Conservation (phyloP, 345 rosid species). For the Eucalyptus sideroxylon region DNA sequence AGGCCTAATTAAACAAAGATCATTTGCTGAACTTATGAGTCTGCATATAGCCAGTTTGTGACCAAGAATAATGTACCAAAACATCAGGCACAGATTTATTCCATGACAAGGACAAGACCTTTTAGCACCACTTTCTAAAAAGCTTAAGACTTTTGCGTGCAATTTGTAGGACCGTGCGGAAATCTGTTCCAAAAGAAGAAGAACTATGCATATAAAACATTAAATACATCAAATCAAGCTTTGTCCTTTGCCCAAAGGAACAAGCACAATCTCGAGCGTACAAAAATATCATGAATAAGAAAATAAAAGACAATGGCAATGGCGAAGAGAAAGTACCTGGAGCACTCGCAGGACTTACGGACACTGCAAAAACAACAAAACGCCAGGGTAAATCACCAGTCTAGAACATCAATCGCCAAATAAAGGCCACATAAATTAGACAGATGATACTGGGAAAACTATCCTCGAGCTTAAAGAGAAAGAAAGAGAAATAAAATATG, state of each 20-base stretch:
- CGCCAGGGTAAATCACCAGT: not conserved
- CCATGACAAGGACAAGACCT: not conserved
- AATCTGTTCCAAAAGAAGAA: not conserved
- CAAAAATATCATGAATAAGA: not conserved
- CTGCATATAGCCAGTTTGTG: not conserved
- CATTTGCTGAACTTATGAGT: not conserved
- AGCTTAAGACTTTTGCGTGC: not conserved
- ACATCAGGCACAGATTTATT: not conserved
- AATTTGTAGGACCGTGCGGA: not conserved
- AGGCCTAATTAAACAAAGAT: not conserved
- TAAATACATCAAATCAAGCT: not conserved
- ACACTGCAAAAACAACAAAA: conserved; percentile 21
- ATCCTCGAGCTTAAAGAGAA: not conserved
- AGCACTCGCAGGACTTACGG: conserved; percentile 25
- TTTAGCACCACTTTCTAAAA: not conserved
- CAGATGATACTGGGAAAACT: not conserved
- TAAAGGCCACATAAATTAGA: not conserved
- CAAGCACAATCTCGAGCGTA: not conserved
- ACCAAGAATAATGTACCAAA: not conserved
- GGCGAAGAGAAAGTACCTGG: conserved; percentile 10
- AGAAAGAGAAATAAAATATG: not conserved
- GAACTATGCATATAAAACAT: not conserved
- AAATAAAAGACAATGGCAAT: not conserved
- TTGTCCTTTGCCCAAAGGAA: not conserved
- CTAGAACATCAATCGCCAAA: not conserved